phyloP scores from a whole-genome alignment of 805 yeast genomes.

The Zygosaccharomyces bailii region DNA sequence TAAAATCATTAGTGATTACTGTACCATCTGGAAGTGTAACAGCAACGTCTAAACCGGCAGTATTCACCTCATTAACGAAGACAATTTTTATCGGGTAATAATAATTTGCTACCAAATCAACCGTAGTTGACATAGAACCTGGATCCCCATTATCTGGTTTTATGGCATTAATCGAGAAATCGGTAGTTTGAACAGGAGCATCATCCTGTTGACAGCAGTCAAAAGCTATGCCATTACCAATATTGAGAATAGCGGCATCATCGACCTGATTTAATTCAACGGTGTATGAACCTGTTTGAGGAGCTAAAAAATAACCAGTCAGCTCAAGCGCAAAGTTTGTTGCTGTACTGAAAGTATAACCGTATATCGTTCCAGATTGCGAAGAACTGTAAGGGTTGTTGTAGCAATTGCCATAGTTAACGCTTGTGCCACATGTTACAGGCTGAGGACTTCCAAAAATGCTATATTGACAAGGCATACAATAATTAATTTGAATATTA shows the following conservation, averaged over 20 bases:
- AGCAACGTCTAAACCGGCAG: constrained; percentile 7
- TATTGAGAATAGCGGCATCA: constrained; percentile 32
- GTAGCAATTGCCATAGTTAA: too few species aligned
- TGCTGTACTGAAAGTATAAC: constrained; percentile 6
- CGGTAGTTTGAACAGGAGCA: constrained; percentile 9
- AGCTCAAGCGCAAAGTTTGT: constrained; percentile 27
- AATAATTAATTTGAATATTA: too few species aligned
- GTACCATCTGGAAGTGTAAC: constrained; percentile 14
- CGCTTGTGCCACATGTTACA: too few species aligned
- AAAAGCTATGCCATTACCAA: constrained; percentile 35
- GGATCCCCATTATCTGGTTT: constrained; percentile 2
- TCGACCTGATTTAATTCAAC: constrained; percentile 27
- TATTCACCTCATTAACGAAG: constrained; percentile 13
- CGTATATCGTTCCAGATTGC: too few species aligned
- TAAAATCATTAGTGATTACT: constrained; percentile 6
- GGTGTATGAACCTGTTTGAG: constrained; percentile 30
- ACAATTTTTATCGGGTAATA: constrained; percentile 22
- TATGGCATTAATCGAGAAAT: constrained; percentile 1
- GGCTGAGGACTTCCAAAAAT: too few species aligned
- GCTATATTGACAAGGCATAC: too few species aligned
- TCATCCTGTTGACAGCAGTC: constrained; percentile 31
- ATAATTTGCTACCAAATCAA: constrained; percentile 15
- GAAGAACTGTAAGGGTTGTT: too few species aligned
- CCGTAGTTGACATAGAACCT: constrained; percentile 3
- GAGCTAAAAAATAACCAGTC: constrained; percentile 29